Evolutionary conservation across 2,329 filamentous ascomycete genomes (phyloP).

Genomic region (Claviceps purpurea): DNA sequence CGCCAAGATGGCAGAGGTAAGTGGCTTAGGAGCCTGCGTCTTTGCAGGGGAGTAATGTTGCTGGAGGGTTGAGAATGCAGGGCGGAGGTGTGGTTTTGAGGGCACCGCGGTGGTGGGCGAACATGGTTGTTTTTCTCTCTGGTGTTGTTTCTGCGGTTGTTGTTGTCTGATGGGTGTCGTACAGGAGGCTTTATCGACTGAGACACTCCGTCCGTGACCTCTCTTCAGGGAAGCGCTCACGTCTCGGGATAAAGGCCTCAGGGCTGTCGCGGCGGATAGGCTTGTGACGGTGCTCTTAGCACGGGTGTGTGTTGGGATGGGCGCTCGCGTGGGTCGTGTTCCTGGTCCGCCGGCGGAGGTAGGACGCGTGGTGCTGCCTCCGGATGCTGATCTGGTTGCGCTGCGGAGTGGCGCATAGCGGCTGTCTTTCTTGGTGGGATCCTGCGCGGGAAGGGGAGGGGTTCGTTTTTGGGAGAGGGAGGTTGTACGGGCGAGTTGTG

Average conservation of each 20-base stretch:
- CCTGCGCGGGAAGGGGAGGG: neutral
- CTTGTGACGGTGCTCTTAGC: constrained; percentile 21
- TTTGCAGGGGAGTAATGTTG: constrained; percentile 57
- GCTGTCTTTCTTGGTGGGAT: constrained; percentile 11
- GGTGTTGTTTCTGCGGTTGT: no score
- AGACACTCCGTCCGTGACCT: constrained; percentile 5
- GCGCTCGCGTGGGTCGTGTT: constrained; percentile 9
- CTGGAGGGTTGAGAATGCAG: constrained; percentile 48
- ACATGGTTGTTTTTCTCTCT: constrained; percentile 1
- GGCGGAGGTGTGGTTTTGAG: constrained; percentile 25
- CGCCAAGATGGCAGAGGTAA: constrained; percentile 43
- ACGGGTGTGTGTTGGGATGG: constrained; percentile 13
- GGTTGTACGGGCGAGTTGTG: constrained; percentile 9
- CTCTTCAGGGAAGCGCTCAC: constrained; percentile 2
- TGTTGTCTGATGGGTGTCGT: constrained; percentile 5
- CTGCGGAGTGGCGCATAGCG: constrained; percentile 23
- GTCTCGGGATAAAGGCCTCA: constrained; percentile 17
- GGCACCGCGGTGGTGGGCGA: constrained; percentile 10
- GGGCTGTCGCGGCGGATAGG: constrained; percentile 13
- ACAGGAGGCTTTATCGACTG: constrained; percentile 10
- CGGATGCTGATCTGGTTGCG: constrained; percentile 14
- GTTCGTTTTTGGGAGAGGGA: constrained; percentile 10
- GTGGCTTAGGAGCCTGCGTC: constrained; percentile 44
- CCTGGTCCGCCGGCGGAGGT: constrained; percentile 12
- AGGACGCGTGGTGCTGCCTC: constrained; percentile 14